Evolutionary conservation across 805 yeast species (phyloP), one percentile per base, ranked within the genome.

Genomic region (Candida oleophila): DNA sequence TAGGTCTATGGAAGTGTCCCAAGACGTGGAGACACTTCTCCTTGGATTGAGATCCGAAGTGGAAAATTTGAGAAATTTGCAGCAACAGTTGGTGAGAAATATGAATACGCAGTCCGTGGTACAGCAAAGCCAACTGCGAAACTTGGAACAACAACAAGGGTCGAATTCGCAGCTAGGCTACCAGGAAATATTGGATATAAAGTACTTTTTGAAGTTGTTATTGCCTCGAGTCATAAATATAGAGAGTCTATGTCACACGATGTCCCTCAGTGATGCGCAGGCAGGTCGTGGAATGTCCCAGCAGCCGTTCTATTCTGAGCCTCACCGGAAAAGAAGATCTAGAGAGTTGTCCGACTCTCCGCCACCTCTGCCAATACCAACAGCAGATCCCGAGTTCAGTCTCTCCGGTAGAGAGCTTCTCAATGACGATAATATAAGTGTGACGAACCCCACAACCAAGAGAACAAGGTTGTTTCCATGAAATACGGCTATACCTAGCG

Each of bases 221-320:
- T 42, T 58, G 9, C 61, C 59, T 7, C 39, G 51, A 33, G 38
- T 56, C 11, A 37, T 55, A 2, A 41, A 50, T 3, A 47, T 56
- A 28, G 52, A 52, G 41, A 41, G 40, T 19, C 8, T 11, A 4
- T 42, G 45, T 22, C 38, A 34, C 7, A 19, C 7, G 19, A 38
- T 38, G 38, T 5, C 5, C 38, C 36, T 25, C 9, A 25, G 11
- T 25, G 30, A 25, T 7, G 30, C 30, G 9, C 5, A 25, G 11
- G 11, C 30, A 11, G 5, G 11, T 11, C 30, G 11, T 25, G 30
- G 9, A 25, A 25, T 25, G 11, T 7, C 11, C 9, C 30, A 25
- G 11, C 30, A n/a, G n/a, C n/a, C n/a, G n/a, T n/a, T n/a, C n/a
- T n/a, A n/a, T n/a, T n/a, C n/a, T n/a, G n/a, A n/a, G n/a, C n/a